Evolutionary conservation across 495 filamentous ascomycete species (phyloP).

Genomic region (Aspergillus nidulans): DNA sequence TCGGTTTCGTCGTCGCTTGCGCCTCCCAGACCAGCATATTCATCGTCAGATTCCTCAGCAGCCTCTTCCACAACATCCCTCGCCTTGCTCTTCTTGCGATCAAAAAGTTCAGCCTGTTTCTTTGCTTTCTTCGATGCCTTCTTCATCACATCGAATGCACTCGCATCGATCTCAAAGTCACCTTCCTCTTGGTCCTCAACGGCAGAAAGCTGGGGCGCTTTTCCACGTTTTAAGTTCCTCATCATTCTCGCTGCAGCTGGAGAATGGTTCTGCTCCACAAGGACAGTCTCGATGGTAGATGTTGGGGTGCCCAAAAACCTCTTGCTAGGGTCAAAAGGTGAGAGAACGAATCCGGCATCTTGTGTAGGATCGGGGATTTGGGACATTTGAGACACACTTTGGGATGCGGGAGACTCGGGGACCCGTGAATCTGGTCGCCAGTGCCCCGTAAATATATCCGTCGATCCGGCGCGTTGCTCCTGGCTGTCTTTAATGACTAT

Average conservation of each 20-base stretch:
- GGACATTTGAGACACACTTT: slow-evolving; percentile 53
- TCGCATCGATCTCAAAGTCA: slow-evolving; percentile 41
- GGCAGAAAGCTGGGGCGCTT: slow-evolving; percentile 31
- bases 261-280: slow-evolving; percentile 55
- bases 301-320: slow-evolving; percentile 59
- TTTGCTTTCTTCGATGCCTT: slow-evolving; percentile 59
- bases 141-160: slow-evolving; percentile 74
- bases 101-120: slow-evolving; percentile 53
- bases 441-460: slow-evolving; percentile 29
- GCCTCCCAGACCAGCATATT: slow-evolving; percentile 93
- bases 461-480: slow-evolving; percentile 26
- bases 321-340: slow-evolving; percentile 50
- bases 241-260: slow-evolving; percentile 56
- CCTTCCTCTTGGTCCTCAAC: slow-evolving; percentile 38
- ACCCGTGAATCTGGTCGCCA: slow-evolving; percentile 32
- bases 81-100: slow-evolving; percentile 85
- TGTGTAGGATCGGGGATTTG: slow-evolving; percentile 76
- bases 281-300: slow-evolving; percentile 68
- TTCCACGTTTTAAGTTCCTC: slow-evolving; percentile 52
- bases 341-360: slow-evolving; percentile 69
- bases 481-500: slow-evolving; percentile 66
- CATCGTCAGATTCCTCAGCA: slow-evolving; percentile 96
- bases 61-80: slow-evolving; percentile 87
- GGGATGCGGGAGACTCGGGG: slow-evolving; percentile 39
- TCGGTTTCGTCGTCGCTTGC: slow-evolving; percentile 80